A percentile compares a stretch with the other conserved stretches of the same genome.
These are phyloP conservation scores for Plasmodium adleri DNA, from an alignment of 169 alveolate species.

Conservation along the genomic window DNA sequence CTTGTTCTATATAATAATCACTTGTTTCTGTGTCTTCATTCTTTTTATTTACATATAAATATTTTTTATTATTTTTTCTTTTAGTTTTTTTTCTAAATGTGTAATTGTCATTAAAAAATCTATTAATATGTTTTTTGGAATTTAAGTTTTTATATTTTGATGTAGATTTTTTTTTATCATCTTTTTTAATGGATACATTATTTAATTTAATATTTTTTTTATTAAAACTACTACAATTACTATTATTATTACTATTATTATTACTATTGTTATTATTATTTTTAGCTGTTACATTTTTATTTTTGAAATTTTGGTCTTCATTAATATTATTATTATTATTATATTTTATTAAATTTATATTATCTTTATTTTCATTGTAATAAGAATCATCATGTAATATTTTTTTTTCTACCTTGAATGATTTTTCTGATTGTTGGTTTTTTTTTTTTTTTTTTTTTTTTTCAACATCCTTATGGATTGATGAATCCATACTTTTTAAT, in stretches of 20 bases:
- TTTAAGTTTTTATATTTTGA: conserved; percentile 5
- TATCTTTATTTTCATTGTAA: not conserved
- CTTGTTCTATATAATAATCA: too few relatives aligned
- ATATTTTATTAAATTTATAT: not conserved
- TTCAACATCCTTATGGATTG: not conserved
- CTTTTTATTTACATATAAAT: too few relatives aligned
- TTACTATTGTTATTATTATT: not conserved
- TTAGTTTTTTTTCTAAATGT: not conserved
- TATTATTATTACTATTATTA: not conserved
- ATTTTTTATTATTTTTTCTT: too few relatives aligned
- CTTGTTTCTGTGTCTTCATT: too few relatives aligned
- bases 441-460: not conserved
- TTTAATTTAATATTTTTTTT: not conserved
- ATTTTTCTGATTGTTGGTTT: not conserved
- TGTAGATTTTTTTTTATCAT: conserved; percentile 20
- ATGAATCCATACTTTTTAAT: conserved; percentile 17
- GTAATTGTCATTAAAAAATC: conserved; percentile 23
- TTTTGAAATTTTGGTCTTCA: not conserved
- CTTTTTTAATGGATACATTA: not conserved
- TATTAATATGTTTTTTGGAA: conserved; percentile 22
- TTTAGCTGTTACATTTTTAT: not conserved
- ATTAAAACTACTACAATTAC: not conserved
- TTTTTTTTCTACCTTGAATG: not conserved
- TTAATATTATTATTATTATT: not conserved
- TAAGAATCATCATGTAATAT: too few relatives aligned